A percentile compares a stretch with the other conserved stretches of the same genome.
These are phyloP conservation scores for Kernera saxatilis DNA, from an alignment of 345 rosid genomes.

Conservation along the genomic window DNA sequence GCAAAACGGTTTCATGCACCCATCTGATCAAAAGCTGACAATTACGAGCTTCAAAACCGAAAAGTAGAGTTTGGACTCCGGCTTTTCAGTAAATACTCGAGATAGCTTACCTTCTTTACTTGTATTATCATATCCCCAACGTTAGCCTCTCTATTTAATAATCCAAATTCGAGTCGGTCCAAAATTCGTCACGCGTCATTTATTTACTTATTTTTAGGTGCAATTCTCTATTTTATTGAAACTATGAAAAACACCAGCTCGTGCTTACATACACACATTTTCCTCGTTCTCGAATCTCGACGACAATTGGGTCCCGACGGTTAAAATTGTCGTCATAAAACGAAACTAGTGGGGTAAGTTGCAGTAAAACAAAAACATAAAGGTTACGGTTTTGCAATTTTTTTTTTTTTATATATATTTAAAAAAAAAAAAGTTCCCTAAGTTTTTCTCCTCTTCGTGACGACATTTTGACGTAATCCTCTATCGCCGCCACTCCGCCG, in stretches of 20 bases:
- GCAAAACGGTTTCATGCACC: not conserved
- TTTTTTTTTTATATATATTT: not conserved
- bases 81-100: conserved; percentile 2
- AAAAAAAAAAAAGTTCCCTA: not conserved
- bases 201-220: not conserved
- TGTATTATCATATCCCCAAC: not conserved
- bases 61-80: conserved; percentile 13
- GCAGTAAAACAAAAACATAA: not conserved
- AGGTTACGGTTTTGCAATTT: conserved; percentile 8
- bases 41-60: not conserved
- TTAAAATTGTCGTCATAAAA: not conserved
- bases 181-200: not conserved
- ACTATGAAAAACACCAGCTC: not conserved
- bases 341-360: conserved; percentile 11
- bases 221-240: not conserved
- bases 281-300: conserved; percentile 4
- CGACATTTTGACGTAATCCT: not conserved
- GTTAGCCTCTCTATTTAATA: not conserved
- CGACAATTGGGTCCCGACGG: not conserved
- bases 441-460: not conserved
- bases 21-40: conserved; percentile 3
- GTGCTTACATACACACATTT: conserved; percentile 10
- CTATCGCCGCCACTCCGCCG: conserved; percentile 12
- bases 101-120: not conserved
- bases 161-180: not conserved